These are phyloP conservation scores for Drechslerella coelobrocha DNA, from an alignment of 2,329 filamentous ascomycete species.

Conservation along the genomic window DNA sequence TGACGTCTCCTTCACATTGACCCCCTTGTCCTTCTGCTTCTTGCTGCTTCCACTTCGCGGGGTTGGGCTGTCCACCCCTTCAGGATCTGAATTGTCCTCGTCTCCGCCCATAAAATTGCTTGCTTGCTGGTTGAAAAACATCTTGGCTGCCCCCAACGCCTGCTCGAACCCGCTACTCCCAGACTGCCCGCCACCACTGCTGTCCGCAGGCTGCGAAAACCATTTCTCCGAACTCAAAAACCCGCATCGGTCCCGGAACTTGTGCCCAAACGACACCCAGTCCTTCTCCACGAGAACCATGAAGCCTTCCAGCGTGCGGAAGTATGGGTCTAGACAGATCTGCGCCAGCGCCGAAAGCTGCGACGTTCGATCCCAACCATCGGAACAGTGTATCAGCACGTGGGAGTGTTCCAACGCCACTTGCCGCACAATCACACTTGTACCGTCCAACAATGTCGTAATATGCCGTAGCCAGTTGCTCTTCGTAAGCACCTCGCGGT, in stretches of 20 bases:
- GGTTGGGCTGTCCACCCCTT: constrained; percentile 59
- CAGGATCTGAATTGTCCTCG: constrained; percentile 68
- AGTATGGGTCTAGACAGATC: constrained; percentile 94
- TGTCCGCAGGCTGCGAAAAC: constrained; percentile 82
- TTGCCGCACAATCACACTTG: constrained; percentile 81
- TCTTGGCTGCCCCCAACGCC: constrained; percentile 80
- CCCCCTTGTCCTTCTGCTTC: constrained; percentile 49
- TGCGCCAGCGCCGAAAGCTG: constrained; percentile 91
- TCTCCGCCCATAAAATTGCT: constrained; percentile 67
- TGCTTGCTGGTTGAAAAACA: constrained; percentile 77
- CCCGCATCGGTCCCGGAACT: constrained; percentile 92
- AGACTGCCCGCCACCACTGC: constrained; percentile 64
- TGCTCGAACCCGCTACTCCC: constrained; percentile 73
- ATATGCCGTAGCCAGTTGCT: constrained; percentile 95
- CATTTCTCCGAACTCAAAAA: constrained; percentile 89
- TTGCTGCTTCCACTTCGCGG: constrained; percentile 50
- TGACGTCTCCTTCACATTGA: constrained; percentile 75
- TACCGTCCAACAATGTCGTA: constrained; percentile 79
- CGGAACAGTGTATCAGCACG: constrained; percentile 95
- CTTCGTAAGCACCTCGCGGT: constrained; percentile 77
- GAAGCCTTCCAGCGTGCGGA: constrained; percentile 90
- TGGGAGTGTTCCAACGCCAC: constrained; percentile 93
- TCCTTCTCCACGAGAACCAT: constrained; percentile 95
- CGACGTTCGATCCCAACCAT: constrained; percentile 97
- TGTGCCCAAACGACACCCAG: constrained; percentile 96